Evolutionary conservation across 306 rosid species (phyloP).

Genomic region (Castanea crenata): DNA sequence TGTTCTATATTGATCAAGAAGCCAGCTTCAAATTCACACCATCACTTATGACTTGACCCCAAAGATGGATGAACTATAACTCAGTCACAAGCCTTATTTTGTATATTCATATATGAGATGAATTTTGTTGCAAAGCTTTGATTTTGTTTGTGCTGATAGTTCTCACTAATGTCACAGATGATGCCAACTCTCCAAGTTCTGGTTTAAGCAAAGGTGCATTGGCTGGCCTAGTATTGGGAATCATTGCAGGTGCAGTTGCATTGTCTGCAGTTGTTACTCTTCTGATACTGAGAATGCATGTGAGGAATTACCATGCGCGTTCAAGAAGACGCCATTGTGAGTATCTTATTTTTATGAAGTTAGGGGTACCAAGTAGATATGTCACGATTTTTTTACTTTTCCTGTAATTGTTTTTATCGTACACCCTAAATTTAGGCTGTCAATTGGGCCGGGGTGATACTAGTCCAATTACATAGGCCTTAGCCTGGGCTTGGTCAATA

Average conservation of each 20-base stretch:
- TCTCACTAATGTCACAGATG: neutral
- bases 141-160: neutral
- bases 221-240: constrained; percentile 1
- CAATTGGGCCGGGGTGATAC: neutral
- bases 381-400: neutral
- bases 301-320: neutral
- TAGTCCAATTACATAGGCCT: neutral
- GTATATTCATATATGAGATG: no score
- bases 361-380: neutral
- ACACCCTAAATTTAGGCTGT: neutral
- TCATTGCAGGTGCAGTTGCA: neutral
- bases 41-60: neutral
- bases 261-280: constrained; percentile 1
- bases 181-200: neutral
- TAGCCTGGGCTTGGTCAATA: neutral
- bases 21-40: neutral
- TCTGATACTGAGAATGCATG: neutral
- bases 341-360: neutral
- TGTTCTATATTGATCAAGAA: neutral
- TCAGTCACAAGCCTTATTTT: neutral
- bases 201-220: constrained; percentile 3
- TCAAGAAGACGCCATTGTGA: neutral
- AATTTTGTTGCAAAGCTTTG: neutral
- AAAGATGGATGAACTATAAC: neutral
- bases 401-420: neutral